Conservation (phyloP, 2,329 filamentous ascomycete genomes). For the Colletotrichum graminicola region DNA sequence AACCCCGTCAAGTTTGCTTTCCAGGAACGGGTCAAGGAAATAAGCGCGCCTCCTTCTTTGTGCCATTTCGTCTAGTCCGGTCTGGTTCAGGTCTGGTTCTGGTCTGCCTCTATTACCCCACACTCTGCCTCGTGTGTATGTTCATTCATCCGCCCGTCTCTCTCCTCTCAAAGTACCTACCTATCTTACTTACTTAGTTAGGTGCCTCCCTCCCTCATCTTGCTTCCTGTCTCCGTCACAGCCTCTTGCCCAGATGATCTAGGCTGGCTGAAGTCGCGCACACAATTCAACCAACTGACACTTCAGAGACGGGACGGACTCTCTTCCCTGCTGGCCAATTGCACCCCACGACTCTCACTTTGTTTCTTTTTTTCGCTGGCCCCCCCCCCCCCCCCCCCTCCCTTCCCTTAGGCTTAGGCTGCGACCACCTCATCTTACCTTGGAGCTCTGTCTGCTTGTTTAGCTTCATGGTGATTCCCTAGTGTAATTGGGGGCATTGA, state of each 20-base stretch:
- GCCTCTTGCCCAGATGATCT: background rate
- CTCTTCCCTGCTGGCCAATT: background rate
- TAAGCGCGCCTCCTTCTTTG: slow-evolving; percentile 14
- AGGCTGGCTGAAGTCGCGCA: background rate
- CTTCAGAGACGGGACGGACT: background rate
- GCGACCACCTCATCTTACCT: background rate
- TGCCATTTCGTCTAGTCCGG: slow-evolving; percentile 4
- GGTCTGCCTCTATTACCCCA: slow-evolving; percentile 27
- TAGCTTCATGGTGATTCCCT: background rate
- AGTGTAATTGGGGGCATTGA: slow-evolving; percentile 11
- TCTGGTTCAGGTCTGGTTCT: background rate
- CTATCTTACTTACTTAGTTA: no score
- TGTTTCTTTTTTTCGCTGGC: background rate
- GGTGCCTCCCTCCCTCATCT: background rate
- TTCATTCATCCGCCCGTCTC: slow-evolving; percentile 7
- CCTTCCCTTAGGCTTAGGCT: background rate
- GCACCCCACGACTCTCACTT: slow-evolving; percentile 1
- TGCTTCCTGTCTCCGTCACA: background rate
- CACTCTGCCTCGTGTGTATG: slow-evolving; percentile 30
- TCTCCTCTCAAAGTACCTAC: background rate
- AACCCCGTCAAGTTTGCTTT: no score
- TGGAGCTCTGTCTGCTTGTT: background rate
- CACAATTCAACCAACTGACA: background rate
- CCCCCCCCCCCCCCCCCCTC: background rate
- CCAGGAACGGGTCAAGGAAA: no score